A percentile compares a stretch with the other conserved stretches of the same genome.
Conservation (phyloP, 2,329 filamentous ascomycete species). For the Penicillium sp. region DNA sequence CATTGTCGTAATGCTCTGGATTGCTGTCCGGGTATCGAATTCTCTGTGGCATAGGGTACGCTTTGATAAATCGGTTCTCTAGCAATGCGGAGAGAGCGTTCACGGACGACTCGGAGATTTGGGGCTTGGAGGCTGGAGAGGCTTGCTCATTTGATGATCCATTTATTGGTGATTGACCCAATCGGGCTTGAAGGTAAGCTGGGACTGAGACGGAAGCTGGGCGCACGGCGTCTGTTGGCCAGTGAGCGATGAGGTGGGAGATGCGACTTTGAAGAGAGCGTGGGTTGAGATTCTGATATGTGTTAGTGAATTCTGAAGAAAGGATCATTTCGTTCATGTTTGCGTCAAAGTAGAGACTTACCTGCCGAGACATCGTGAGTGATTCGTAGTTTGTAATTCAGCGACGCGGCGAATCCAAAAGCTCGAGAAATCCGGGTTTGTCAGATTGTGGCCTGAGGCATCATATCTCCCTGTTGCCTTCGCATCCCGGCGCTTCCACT, state of each 20-base stretch:
- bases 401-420: neutral
- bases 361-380: slow-evolving; percentile 26
- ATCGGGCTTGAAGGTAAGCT: slow-evolving; percentile 35
- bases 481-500: slow-evolving; percentile 20
- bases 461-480: slow-evolving; percentile 20
- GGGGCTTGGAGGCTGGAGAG: slow-evolving; percentile 14
- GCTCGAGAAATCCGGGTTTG: slow-evolving; percentile 2
- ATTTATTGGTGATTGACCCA: slow-evolving; percentile 14
- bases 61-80: slow-evolving; percentile 52
- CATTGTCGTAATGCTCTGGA: slow-evolving; percentile 48
- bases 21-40: slow-evolving; percentile 48
- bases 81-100: slow-evolving; percentile 58
- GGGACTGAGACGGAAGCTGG: slow-evolving; percentile 44
- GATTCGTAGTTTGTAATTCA: neutral
- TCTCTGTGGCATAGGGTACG: slow-evolving; percentile 45
- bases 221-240: slow-evolving; percentile 43
- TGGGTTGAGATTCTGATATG: slow-evolving; percentile 14
- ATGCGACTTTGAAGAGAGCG: slow-evolving; percentile 35
- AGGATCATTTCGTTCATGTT: too few relatives aligned
- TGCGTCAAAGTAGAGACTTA: slow-evolving; percentile 13
- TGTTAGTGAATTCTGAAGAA: neutral
- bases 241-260: slow-evolving; percentile 40
- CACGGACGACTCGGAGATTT: slow-evolving; percentile 37
- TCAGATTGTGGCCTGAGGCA: slow-evolving; percentile 17
- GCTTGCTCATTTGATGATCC: slow-evolving; percentile 8